These are phyloP conservation scores for Adansonia digitata DNA, from an alignment of 345 rosid species.

Conservation along the genomic window DNA sequence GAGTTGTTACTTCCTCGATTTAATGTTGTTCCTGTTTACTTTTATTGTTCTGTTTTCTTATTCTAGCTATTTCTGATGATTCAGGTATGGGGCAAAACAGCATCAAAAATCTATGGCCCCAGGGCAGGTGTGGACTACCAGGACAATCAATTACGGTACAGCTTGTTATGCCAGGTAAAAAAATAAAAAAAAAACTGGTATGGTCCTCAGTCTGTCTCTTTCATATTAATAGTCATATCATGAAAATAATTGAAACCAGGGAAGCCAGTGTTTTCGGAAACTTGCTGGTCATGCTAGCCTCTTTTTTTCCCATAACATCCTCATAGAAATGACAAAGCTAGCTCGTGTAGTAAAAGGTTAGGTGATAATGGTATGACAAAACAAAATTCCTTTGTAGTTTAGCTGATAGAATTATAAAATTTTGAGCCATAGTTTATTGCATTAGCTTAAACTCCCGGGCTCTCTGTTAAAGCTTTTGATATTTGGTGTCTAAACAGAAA, in stretches of 20 bases:
- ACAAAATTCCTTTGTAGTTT: background rate
- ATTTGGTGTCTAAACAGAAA: background rate
- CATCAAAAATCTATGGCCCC: conserved; percentile 85
- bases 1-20: background rate
- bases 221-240: background rate
- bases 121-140: conserved; percentile 62
- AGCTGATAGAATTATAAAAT: background rate
- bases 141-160: conserved; percentile 86
- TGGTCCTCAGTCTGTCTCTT: background rate
- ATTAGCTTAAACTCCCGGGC: background rate
- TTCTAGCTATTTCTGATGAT: conserved; percentile 3
- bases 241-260: background rate
- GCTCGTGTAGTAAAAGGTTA: background rate
- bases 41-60: conserved; percentile 14
- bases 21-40: background rate
- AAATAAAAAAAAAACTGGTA: background rate
- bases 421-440: background rate
- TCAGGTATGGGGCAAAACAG: conserved; percentile 92
- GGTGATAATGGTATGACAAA: background rate
- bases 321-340: background rate
- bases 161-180: conserved; percentile 73
- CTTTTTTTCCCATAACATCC: background rate
- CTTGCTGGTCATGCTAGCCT: background rate
- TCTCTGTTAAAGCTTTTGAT: background rate
- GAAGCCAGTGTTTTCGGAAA: background rate